phyloP scores from a whole-genome alignment of 345 rosid genomes.

The Rhizophora apiculata region DNA sequence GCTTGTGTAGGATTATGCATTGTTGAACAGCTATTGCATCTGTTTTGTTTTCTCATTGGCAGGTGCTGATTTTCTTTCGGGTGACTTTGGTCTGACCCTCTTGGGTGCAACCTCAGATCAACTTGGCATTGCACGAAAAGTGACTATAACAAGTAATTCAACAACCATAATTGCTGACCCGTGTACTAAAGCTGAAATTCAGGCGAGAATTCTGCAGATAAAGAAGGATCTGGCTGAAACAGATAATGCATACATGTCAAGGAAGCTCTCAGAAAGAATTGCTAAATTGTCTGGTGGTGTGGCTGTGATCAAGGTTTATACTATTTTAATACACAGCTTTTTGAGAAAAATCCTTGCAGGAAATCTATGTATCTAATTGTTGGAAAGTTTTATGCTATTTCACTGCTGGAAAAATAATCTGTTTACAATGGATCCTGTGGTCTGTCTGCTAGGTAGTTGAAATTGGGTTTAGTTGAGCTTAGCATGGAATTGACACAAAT shows the following conservation, averaged over 20 bases:
- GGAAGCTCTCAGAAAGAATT: conserved; percentile 74
- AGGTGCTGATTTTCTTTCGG: conserved; percentile 86
- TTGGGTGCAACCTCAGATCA: conserved; percentile 78
- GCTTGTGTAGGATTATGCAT: background rate
- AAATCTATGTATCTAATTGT: background rate
- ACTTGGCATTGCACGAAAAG: conserved; percentile 75
- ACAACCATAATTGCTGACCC: conserved; percentile 81
- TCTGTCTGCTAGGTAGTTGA: background rate
- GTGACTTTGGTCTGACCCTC: conserved; percentile 66
- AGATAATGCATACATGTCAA: conserved; percentile 50
- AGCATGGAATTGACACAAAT: background rate
- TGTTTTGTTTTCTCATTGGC: conserved; percentile 6
- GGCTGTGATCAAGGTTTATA: conserved; percentile 82
- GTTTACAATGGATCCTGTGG: background rate
- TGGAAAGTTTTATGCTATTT: background rate
- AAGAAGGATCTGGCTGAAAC: conserved; percentile 87
- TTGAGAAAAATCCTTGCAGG: background rate
- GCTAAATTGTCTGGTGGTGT: conserved; percentile 90
- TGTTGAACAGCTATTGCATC: background rate
- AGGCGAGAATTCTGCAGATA: conserved; percentile 81
- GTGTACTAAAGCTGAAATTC: conserved; percentile 83
- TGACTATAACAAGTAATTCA: conserved; percentile 65
- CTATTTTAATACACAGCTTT: background rate
- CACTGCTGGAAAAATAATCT: background rate
- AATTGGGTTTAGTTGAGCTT: background rate